phyloP scores from a whole-genome alignment of 2,329 filamentous ascomycete genomes.

The Elsinoe fawcettii region DNA sequence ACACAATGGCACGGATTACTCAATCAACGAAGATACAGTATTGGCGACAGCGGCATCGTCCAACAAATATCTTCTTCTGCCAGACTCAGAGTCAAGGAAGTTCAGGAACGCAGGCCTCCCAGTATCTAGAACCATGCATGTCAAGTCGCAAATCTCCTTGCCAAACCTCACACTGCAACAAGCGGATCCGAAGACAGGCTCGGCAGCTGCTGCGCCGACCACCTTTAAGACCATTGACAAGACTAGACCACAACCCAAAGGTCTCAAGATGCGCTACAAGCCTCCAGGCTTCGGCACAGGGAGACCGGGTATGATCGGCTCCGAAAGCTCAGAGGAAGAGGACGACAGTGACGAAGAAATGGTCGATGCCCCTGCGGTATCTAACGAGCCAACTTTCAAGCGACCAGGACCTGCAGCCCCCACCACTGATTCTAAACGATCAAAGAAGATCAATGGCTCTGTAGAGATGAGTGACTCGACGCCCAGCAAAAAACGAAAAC shows the following conservation, averaged over 20 bases:
- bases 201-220: conserved; percentile 32
- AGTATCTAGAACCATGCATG: conserved; percentile 40
- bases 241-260: conserved; percentile 55
- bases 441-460: neutral
- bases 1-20: conserved; percentile 56
- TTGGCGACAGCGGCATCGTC: conserved; percentile 16
- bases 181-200: conserved; percentile 34
- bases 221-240: conserved; percentile 3
- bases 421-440: neutral
- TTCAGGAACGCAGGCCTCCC: neutral
- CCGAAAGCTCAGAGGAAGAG: conserved; percentile 39
- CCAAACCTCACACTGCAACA: conserved; percentile 35
- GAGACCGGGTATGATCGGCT: conserved; percentile 36
- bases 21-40: conserved; percentile 20
- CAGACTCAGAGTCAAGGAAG: conserved; percentile 46
- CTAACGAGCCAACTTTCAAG: conserved; percentile 18
- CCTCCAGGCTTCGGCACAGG: conserved; percentile 53
- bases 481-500: conserved; percentile 11
- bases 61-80: conserved; percentile 20
- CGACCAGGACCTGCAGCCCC: conserved; percentile 5
- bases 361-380: conserved; percentile 20
- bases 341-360: conserved; percentile 20
- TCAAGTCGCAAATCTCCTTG: conserved; percentile 56
- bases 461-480: neutral
- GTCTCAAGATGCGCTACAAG: conserved; percentile 58